Conservation (phyloP, 768 basidiomycete species). For the Lentinula aciculospora region DNA sequence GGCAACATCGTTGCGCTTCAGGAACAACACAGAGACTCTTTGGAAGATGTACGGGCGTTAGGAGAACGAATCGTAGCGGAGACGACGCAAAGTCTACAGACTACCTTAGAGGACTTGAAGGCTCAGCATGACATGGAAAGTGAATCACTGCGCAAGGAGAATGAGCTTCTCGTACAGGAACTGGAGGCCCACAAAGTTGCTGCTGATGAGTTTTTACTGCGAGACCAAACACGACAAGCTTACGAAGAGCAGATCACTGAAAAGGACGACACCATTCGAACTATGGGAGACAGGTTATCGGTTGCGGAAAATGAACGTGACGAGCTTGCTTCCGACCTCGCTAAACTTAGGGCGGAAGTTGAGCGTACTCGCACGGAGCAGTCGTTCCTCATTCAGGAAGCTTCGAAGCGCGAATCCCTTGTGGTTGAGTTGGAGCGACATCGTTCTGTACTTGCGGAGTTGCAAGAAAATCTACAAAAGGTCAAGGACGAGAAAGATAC, state of each 20-base stretch:
- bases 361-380: constrained; percentile 53
- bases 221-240: constrained; percentile 31
- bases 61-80: constrained; percentile 32
- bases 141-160: constrained; percentile 40
- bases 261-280: constrained; percentile 40
- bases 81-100: constrained; percentile 41
- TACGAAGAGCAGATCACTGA: constrained; percentile 46
- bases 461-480: constrained; percentile 72
- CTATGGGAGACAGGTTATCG: constrained; percentile 46
- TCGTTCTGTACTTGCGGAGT: constrained; percentile 68
- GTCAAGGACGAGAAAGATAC: constrained; percentile 80
- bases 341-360: constrained; percentile 52
- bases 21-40: constrained; percentile 33
- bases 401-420: constrained; percentile 69
- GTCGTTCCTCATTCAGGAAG: constrained; percentile 60
- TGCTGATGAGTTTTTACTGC: constrained; percentile 42
- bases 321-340: constrained; percentile 39
- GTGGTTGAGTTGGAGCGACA: constrained; percentile 73
- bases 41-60: constrained; percentile 29
- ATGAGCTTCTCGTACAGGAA: constrained; percentile 48
- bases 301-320: constrained; percentile 38
- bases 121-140: constrained; percentile 43
- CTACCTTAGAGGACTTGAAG: constrained; percentile 44
- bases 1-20: constrained; percentile 31
- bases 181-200: constrained; percentile 54